phyloP scores from a whole-genome alignment of 2,329 filamentous ascomycete species.

The Alternaria sp. region DNA sequence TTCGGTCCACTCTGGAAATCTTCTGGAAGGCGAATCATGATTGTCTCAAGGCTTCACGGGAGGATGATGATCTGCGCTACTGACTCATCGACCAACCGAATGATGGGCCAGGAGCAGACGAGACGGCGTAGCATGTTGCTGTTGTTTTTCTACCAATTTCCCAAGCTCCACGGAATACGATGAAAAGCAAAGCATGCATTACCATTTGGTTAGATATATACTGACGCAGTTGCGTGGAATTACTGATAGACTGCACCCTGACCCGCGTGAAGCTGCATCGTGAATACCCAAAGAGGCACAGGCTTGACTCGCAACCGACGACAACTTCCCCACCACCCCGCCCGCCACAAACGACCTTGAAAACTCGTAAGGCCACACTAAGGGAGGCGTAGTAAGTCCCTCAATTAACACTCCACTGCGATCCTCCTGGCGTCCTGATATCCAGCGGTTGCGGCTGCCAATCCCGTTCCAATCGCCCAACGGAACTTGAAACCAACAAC shows the following conservation, averaged over 20 bases:
- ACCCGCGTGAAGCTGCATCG: background rate
- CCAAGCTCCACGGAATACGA: background rate
- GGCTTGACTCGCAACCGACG: background rate
- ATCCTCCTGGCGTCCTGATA: background rate
- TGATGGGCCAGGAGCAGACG: conserved; percentile 1
- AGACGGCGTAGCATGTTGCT: background rate
- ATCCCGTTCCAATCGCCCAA: background rate
- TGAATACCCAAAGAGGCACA: background rate
- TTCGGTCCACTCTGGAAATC: conserved; percentile 4
- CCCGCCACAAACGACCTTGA: background rate
- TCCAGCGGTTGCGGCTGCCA: conserved; percentile 2
- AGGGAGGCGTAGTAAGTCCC: background rate
- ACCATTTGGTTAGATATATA: background rate
- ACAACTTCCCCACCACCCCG: background rate
- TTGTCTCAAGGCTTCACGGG: background rate
- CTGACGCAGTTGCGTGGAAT: background rate
- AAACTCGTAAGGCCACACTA: background rate
- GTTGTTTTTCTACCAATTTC: background rate
- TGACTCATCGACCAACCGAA: conserved; percentile 8
- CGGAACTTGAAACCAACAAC: conserved; percentile 1
- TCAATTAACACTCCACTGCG: background rate
- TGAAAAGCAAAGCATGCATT: background rate
- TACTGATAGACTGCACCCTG: background rate
- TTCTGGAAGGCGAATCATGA: conserved; percentile 10
- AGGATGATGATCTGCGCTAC: conserved; percentile 7